Evolutionary conservation across 164 flowering plant genomes (phyloP), one percentile per base, ranked within the genome.

Genomic region (Taxillus chinensis): DNA sequence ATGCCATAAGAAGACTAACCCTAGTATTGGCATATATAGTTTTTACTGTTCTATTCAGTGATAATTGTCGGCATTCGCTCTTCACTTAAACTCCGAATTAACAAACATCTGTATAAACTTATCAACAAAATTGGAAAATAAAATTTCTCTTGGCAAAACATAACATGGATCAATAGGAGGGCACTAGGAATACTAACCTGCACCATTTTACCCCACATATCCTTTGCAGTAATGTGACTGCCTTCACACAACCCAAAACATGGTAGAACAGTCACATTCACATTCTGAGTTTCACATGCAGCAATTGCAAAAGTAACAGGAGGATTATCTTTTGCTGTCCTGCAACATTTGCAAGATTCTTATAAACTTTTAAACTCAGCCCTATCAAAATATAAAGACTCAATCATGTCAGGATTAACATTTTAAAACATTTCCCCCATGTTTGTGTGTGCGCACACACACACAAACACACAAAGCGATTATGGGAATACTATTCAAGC

Each of bases 231-330:
- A 39, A 79, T 17, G 42, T 39, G 53, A 69, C 80, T 79, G 64
- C 78, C 83, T 68, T 80, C 96, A 40, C 86, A 73, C 64, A 92
- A 66, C 38, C 91, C 88, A 80, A 92, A 92, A 68, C 77, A 79
- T 45, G 98, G 98, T 57, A 85, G 75, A 69, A 85, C 96, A 60
- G 98, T 82, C 43, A 93, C 97, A 76, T 67, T 80, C 2, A 88
- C 97, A 69, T 88, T 89, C 75, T 88, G 92, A 57, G 98, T 93
- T 73, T 87, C 96, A 73, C 90, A 78, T 45, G 98, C 93, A 74
- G 98, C 96, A 56, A 92, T 71, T 38, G 98, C 87, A 77, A 90
- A 93, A 48, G 97, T 93, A 57, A 88, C 97, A 41, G 98, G 96
- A 64, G 97, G 95, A 57, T 83, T 82, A 43, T 77, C 90, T 69